phyloP scores from a whole-genome alignment of 371 early-diverging fungal genomes.

The Mortierella sp. region DNA sequence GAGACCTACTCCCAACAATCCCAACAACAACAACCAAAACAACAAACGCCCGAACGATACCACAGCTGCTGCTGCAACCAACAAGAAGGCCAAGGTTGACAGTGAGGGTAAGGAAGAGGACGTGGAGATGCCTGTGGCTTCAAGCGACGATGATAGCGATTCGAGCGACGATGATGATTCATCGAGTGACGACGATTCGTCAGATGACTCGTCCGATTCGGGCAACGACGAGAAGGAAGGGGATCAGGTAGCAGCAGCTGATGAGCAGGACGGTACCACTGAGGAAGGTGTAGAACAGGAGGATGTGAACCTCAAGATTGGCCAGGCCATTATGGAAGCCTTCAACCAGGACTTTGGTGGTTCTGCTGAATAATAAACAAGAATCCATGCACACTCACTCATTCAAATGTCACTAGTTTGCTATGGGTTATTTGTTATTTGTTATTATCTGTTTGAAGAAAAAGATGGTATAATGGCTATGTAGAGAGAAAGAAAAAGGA shows the following conservation, averaged over 20 bases:
- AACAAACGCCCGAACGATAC: constrained; percentile 15
- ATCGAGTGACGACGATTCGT: constrained; percentile 21
- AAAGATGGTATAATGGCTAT: not conserved
- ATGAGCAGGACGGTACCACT: not conserved
- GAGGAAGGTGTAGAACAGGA: not conserved
- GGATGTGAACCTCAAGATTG: constrained; percentile 20
- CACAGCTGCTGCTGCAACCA: not conserved
- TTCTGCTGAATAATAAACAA: constrained; percentile 14
- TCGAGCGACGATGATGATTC: constrained; percentile 21
- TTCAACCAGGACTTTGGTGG: constrained; percentile 53
- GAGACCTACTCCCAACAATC: not conserved
- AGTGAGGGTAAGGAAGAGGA: constrained; percentile 11
- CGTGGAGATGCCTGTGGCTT: constrained; percentile 13
- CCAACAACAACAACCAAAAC: not conserved
- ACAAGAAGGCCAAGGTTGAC: not conserved
- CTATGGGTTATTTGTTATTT: not conserved
- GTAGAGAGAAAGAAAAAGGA: not conserved
- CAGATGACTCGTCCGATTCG: constrained; percentile 3
- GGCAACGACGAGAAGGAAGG: not conserved
- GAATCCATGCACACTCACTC: not conserved
- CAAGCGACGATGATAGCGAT: constrained; percentile 12
- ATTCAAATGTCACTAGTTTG: not conserved
- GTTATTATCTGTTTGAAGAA: not conserved
- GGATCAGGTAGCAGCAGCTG: not conserved
- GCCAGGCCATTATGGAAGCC: constrained; percentile 50